phyloP scores from a whole-genome alignment of 148 eudicot genomes.

The Camellia granthamiana region DNA sequence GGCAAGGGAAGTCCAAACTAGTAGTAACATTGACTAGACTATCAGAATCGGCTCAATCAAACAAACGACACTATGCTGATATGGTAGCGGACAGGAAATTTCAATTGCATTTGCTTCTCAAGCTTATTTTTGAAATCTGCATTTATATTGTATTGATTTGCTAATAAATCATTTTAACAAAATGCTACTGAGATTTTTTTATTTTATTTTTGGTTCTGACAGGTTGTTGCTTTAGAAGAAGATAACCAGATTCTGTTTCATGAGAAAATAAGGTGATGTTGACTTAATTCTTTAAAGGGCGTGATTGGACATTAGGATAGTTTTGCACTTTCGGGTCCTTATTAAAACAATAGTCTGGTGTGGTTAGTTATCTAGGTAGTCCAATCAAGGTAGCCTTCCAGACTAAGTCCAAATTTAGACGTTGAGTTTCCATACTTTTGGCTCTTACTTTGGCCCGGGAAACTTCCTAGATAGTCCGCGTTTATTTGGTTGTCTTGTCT shows the following conservation, averaged over 20 bases:
- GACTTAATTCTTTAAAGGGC: background rate
- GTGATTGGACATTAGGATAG: background rate
- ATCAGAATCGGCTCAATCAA: constrained; percentile 41
- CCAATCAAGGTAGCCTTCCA: background rate
- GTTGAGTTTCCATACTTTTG: background rate
- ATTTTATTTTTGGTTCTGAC: constrained; percentile 13
- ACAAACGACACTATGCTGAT: constrained; percentile 81
- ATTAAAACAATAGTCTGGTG: background rate
- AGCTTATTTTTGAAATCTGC: background rate
- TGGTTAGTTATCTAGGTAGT: background rate
- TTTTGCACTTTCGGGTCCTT: background rate
- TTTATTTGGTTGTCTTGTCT: background rate
- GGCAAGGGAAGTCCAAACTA: constrained; percentile 62
- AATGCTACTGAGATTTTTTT: background rate
- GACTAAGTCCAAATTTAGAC: background rate
- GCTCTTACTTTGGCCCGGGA: constrained; percentile 5
- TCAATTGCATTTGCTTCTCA: constrained; percentile 11
- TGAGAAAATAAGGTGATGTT: constrained; percentile 82
- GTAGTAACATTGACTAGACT: constrained; percentile 78
- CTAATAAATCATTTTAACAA: background rate
- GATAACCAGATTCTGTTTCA: constrained; percentile 74
- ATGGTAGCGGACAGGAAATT: constrained; percentile 44
- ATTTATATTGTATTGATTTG: background rate
- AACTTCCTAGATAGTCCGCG: background rate
- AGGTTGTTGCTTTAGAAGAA: constrained; percentile 87